phyloP scores from a whole-genome alignment of 2,329 filamentous ascomycete species.

The Ceratocystis destructans region DNA sequence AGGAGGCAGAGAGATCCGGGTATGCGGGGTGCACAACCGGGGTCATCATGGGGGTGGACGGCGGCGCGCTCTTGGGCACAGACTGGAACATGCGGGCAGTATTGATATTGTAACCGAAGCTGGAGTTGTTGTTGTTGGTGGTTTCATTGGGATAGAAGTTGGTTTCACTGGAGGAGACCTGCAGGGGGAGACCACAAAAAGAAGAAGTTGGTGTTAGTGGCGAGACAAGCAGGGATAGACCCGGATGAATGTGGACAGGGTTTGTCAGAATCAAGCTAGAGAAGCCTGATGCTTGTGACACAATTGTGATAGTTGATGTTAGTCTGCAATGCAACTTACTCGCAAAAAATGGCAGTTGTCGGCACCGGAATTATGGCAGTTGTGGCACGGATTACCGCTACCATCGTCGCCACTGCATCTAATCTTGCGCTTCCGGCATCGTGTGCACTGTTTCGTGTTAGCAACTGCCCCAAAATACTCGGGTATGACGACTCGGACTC shows the following conservation, averaged over 20 bases:
- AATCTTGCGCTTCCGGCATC: constrained; percentile 89
- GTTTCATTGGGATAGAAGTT: constrained; percentile 24
- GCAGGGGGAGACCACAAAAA: neutral
- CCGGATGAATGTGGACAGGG: neutral
- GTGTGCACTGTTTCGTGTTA: constrained; percentile 51
- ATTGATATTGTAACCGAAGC: constrained; percentile 29
- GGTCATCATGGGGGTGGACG: constrained; percentile 20
- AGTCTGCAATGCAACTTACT: constrained; percentile 35
- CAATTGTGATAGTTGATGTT: neutral
- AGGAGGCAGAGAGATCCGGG: constrained; percentile 2
- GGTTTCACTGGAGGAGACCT: constrained; percentile 31
- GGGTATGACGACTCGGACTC: no score
- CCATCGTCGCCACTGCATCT: constrained; percentile 78
- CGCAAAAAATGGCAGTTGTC: constrained; percentile 67
- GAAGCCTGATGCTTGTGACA: neutral
- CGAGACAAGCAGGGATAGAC: constrained; percentile 6
- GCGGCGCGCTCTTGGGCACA: constrained; percentile 23
- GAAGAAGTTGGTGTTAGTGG: neutral
- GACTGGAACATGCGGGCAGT: constrained; percentile 27
- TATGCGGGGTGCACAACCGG: constrained; percentile 5
- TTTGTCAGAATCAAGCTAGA: neutral
- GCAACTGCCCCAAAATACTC: neutral
- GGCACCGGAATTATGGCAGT: constrained; percentile 62
- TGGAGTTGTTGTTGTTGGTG: constrained; percentile 18
- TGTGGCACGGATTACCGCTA: constrained; percentile 63